Percentiles rank a stretch among this genome's conserved stretches.
These are phyloP conservation scores for Vitellaria paradoxa DNA, from an alignment of 179 eudicot genomes.

Conservation along the genomic window DNA sequence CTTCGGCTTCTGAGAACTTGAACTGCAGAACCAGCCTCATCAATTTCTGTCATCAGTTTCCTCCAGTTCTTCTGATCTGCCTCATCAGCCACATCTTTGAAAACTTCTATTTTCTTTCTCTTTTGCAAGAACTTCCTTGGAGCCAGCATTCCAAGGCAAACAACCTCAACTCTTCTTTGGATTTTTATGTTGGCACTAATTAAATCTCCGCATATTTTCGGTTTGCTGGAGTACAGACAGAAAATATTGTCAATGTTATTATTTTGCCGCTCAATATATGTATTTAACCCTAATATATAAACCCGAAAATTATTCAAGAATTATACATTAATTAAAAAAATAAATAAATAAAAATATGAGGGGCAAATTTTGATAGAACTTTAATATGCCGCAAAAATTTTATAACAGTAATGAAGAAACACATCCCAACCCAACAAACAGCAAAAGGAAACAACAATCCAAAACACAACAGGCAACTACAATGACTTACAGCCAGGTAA, in stretches of 20 bases:
- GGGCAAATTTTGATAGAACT: not conserved
- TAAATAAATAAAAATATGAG: not conserved
- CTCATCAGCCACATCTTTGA: slow-evolving; percentile 77
- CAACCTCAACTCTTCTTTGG: slow-evolving; percentile 49
- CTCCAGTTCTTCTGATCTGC: slow-evolving; percentile 88
- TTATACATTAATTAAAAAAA: not conserved
- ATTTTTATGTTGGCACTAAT: slow-evolving; percentile 35
- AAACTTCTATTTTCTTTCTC: slow-evolving; percentile 73
- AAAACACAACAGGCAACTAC: not conserved
- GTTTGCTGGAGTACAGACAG: slow-evolving; percentile 45
- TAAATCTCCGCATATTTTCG: slow-evolving; percentile 29
- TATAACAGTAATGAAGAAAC: not conserved
- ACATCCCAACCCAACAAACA: not conserved
- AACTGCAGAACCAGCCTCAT: slow-evolving; percentile 77
- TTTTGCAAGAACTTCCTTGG: slow-evolving; percentile 91
- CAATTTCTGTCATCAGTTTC: slow-evolving; percentile 82
- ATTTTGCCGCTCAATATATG: not conserved
- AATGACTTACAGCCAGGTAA: not conserved
- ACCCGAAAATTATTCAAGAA: not conserved
- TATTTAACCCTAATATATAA: not conserved
- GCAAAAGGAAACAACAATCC: not conserved
- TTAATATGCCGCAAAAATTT: not conserved
- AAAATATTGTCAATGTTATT: not conserved
- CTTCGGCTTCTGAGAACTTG: slow-evolving; percentile 61
- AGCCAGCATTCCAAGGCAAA: slow-evolving; percentile 74